Percentiles rank a stretch among this genome's conserved stretches.
Evolutionary conservation across 73 alveolate species (phyloP).

Genomic region (Stentor roeselii): DNA sequence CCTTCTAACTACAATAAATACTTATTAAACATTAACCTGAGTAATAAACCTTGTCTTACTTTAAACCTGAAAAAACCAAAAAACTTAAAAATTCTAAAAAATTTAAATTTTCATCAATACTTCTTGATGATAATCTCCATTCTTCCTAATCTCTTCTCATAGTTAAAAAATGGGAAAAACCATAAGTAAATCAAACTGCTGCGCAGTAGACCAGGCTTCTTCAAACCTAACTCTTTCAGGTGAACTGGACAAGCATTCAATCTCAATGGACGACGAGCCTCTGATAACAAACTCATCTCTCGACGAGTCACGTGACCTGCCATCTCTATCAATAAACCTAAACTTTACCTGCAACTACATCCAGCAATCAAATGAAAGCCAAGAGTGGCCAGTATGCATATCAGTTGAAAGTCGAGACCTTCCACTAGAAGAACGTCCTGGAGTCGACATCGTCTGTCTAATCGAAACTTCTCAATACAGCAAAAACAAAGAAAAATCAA

Average conservation of each 20-base stretch:
- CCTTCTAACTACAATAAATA: too few species aligned
- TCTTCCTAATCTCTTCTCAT: neutral
- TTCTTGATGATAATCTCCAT: neutral
- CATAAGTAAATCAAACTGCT: neutral
- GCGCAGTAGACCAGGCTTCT: neutral
- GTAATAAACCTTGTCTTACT: too few species aligned
- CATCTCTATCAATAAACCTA: neutral
- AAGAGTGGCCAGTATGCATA: neutral
- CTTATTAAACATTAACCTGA: too few species aligned
- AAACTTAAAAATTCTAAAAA: too few species aligned
- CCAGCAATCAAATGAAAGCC: neutral
- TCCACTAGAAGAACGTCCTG: neutral
- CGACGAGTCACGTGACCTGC: neutral
- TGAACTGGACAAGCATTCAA: neutral
- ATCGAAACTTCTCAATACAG: slow-evolving; percentile 65
- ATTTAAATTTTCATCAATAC: too few species aligned
- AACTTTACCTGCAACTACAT: neutral
- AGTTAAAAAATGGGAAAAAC: neutral
- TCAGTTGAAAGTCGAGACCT: neutral
- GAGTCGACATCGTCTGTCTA: slow-evolving; percentile 70
- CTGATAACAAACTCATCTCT: neutral
- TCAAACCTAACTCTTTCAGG: neutral
- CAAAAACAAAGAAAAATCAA: slow-evolving; percentile 50
- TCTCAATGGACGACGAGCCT: neutral
- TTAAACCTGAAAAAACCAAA: too few species aligned